Evolutionary conservation across 75 land plant species (phyloP).

Genomic region (Larix kaempferi): DNA sequence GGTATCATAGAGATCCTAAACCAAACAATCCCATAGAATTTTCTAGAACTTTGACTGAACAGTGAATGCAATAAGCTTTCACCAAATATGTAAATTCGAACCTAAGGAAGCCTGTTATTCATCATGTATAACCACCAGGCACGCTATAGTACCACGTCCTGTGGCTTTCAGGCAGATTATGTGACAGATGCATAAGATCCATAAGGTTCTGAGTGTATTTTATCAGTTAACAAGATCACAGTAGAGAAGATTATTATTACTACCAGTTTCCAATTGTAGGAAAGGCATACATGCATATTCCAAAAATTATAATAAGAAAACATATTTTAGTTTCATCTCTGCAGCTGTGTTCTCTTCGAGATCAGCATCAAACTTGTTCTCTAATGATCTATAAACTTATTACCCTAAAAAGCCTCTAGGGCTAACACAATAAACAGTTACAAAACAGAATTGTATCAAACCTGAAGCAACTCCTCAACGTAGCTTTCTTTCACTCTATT

Average conservation of each 20-base stretch:
- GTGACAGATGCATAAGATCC: not conserved
- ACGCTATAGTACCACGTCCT: not conserved
- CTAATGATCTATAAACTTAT: not conserved
- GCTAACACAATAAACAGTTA: not conserved
- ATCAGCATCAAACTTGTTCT: not conserved
- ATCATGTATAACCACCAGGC: not conserved
- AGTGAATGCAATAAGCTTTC: not conserved
- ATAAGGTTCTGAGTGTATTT: not conserved
- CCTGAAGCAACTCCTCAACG: constrained; percentile 92
- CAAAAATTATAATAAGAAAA: not conserved
- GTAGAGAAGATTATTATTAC: not conserved
- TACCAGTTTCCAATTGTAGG: not conserved
- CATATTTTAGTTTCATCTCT: not conserved
- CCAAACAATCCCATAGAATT: not conserved
- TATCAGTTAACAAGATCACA: not conserved
- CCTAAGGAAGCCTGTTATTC: not conserved
- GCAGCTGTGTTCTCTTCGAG: not conserved
- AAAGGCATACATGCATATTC: not conserved
- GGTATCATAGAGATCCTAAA: not conserved
- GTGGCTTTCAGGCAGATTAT: not conserved
- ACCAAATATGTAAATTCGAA: not conserved
- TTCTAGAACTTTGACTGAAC: not conserved
- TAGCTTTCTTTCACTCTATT: constrained; percentile 97
- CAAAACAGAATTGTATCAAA: constrained; percentile 8
- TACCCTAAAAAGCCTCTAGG: constrained; percentile 2